phyloP scores from a whole-genome alignment of 331 rosid species.

The Phaseolus coccineus region DNA sequence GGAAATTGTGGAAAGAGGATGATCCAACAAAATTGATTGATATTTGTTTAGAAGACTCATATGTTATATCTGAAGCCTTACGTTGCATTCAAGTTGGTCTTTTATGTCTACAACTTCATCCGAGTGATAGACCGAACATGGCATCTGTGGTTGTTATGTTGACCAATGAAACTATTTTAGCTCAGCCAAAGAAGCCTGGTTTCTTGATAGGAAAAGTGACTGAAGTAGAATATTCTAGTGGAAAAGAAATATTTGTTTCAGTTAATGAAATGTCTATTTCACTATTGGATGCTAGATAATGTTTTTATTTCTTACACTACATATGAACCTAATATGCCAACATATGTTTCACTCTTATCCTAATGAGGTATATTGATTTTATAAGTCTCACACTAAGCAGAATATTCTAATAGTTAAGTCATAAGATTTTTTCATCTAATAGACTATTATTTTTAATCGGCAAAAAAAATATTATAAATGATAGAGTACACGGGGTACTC shows the following conservation, averaged over 20 bases:
- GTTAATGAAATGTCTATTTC: conserved; percentile 27
- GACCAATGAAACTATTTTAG: conserved; percentile 14
- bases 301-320: background rate
- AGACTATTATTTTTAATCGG: too few relatives aligned
- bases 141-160: conserved; percentile 5
- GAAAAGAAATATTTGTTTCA: background rate
- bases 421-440: background rate
- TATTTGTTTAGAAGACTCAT: conserved; percentile 12
- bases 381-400: background rate
- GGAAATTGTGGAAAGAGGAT: conserved; percentile 54
- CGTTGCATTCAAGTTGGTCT: conserved; percentile 36
- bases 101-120: conserved; percentile 32
- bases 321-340: background rate
- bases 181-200: conserved; percentile 30
- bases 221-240: background rate
- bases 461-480: too few relatives aligned
- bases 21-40: conserved; percentile 46
- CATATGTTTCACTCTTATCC: background rate
- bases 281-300: conserved; percentile 20
- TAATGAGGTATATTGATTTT: background rate
- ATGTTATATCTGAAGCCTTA: conserved; percentile 25
- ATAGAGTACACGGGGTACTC: too few relatives aligned
- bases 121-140: conserved; percentile 31
- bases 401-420: background rate
- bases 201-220: background rate